phyloP scores from a whole-genome alignment of 345 rosid genomes.

The Melastoma malabathricum region DNA sequence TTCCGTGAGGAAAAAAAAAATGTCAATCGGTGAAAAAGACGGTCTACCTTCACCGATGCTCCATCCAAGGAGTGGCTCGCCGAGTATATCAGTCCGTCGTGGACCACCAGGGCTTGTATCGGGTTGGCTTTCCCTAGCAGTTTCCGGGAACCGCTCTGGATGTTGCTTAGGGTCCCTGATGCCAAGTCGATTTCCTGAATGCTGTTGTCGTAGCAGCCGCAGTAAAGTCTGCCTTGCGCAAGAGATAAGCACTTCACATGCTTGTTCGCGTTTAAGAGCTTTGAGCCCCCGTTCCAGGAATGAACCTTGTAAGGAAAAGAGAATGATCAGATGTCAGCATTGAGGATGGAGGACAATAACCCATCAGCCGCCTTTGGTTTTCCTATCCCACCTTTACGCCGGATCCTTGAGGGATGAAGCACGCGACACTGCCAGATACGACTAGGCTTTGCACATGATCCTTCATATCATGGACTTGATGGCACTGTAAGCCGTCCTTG shows the following conservation, averaged over 20 bases:
- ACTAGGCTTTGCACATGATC: slow-evolving; percentile 48
- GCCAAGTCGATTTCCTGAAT: slow-evolving; percentile 71
- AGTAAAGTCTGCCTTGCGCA: slow-evolving; percentile 43
- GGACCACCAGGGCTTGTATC: slow-evolving; percentile 33
- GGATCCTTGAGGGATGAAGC: slow-evolving; percentile 61
- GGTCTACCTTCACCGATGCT: slow-evolving; percentile 41
- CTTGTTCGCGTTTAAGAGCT: slow-evolving; percentile 31
- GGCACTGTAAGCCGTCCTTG: slow-evolving; percentile 22
- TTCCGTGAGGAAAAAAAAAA: not conserved
- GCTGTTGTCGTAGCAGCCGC: slow-evolving; percentile 59
- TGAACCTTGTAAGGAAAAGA: slow-evolving; percentile 26
- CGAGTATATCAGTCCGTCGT: slow-evolving; percentile 36
- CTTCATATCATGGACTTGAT: slow-evolving; percentile 53
- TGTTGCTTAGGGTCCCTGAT: slow-evolving; percentile 33
- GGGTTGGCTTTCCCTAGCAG: slow-evolving; percentile 45
- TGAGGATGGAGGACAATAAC: not conserved
- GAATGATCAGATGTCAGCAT: not conserved
- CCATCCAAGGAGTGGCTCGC: slow-evolving; percentile 47
- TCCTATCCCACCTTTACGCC: slow-evolving; percentile 43
- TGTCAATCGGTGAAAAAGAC: not conserved
- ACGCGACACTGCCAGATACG: slow-evolving; percentile 30
- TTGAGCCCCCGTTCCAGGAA: slow-evolving; percentile 51
- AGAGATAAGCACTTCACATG: slow-evolving; percentile 39
- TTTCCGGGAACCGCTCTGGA: slow-evolving; percentile 51
- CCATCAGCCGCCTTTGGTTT: not conserved